Percentiles rank a stretch among this genome's conserved stretches.
phyloP scores from a whole-genome alignment of 2,329 filamentous ascomycete genomes.

The Stylonectria norvegica region DNA sequence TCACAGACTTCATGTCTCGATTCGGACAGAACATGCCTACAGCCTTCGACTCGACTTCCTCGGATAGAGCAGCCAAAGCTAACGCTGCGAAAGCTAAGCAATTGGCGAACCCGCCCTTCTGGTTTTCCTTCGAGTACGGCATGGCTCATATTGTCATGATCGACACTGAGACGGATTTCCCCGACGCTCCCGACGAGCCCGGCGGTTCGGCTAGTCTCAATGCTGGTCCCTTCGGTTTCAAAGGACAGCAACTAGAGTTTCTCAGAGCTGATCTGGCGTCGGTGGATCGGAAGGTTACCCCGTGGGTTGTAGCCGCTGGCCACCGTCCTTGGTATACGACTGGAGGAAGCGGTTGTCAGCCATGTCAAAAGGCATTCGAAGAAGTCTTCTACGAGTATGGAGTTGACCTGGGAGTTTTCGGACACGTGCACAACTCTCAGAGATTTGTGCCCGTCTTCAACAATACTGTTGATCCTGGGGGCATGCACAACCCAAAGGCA shows the following conservation, averaged over 20 bases:
- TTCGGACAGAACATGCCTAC: constrained; percentile 52
- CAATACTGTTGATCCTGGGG: constrained; percentile 33
- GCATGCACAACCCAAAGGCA: constrained; percentile 33
- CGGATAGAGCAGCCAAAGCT: constrained; percentile 37
- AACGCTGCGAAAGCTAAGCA: constrained; percentile 43
- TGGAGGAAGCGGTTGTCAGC: constrained; percentile 34
- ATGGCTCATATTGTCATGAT: constrained; percentile 30
- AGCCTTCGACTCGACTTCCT: constrained; percentile 48
- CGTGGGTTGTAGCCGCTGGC: constrained; percentile 38
- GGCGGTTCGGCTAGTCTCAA: constrained; percentile 31
- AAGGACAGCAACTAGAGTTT: constrained; percentile 51
- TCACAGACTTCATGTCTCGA: constrained; percentile 56
- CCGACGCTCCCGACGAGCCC: constrained; percentile 28
- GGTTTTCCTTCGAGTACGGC: constrained; percentile 28
- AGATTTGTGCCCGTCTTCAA: constrained; percentile 44
- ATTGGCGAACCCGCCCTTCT: constrained; percentile 28
- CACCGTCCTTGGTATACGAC: constrained; percentile 49
- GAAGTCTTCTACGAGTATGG: constrained; percentile 52
- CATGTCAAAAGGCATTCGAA: constrained; percentile 53
- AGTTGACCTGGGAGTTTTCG: constrained; percentile 55
- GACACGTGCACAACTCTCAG: constrained; percentile 58
- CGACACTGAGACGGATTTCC: constrained; percentile 34
- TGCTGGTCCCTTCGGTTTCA: constrained; percentile 47
- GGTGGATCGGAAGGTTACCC: constrained; percentile 53
- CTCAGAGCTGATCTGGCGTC: constrained; percentile 53